Evolutionary conservation across 768 basidiomycete genomes (phyloP), one percentile per base, ranked within the genome.

Genomic region (Gloeopeniophorella convolvens): DNA sequence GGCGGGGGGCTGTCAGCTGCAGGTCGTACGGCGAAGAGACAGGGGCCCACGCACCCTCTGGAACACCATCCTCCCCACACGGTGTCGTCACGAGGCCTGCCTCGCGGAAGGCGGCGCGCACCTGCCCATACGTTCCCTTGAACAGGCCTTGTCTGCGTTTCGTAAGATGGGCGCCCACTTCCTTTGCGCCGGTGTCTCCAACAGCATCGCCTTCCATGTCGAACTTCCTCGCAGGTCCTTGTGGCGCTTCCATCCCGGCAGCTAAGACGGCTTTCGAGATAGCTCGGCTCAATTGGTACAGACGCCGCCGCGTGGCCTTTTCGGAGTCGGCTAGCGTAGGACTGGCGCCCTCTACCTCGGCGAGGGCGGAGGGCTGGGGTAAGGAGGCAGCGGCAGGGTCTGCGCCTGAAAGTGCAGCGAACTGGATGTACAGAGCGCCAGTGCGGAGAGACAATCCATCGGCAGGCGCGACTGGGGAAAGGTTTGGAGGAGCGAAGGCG

Each of bases 51-150:
- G 31, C 47, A 59, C 59, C 57, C 11, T 59, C 39, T 23, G 53
- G 49, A 30, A 55, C 26, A 9, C 53, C 59, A 5, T 58, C 51
- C 41, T 52, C 59, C 16, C 45, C 50, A 36, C 59, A 59, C 16
- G 52, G 49, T 20, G 46, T 55, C 7, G 57, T 51, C 45, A 51
- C 53, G n/a, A 59, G 51, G 39, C 57, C 57, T 5, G 59, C 57
- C 13, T 42, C 52, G 31, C 47, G 45, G 20, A 59, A 58, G 15
- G 59, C 59, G n/a, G 46, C 31, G 24, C 52, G 56, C 49, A 59
- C 50, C 50, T 59, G 59, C 24, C 59, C 47, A 41, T 58, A 59
- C 23, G 59, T 59, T 15, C 59, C 59, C 26, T 50, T 55, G 42
- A 59, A 59, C 42, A 59, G 35, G 9, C 55, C 57, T 16, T 46